These are phyloP conservation scores for Stylonectria norvegica DNA, from an alignment of 2,329 filamentous ascomycete genomes.

Conservation along the genomic window DNA sequence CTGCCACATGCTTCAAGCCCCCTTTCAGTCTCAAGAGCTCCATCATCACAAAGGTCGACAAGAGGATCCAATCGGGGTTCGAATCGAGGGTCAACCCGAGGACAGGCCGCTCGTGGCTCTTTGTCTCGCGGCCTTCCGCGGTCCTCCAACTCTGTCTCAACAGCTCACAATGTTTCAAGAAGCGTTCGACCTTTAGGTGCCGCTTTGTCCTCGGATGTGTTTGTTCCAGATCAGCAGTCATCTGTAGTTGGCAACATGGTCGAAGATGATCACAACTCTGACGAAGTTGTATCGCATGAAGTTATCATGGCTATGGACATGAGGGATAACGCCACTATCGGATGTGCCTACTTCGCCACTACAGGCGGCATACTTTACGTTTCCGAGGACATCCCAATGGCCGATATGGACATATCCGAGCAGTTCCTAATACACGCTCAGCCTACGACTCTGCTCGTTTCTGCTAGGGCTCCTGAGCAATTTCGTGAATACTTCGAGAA, in stretches of 20 bases:
- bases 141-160: no score
- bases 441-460: conserved; percentile 54
- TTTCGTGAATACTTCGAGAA: conserved; percentile 34
- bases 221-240: no score
- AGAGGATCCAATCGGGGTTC: no score
- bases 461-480: conserved; percentile 42
- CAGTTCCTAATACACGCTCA: conserved; percentile 53
- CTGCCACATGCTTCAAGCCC: conserved; percentile 2
- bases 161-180: no score
- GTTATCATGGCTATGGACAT: conserved; percentile 79
- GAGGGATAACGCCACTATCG: conserved; percentile 65
- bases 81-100: no score
- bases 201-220: no score
- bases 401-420: conserved; percentile 66
- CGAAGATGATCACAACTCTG: no score
- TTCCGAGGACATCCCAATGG: conserved; percentile 71
- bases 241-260: no score
- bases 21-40: conserved; percentile 8
- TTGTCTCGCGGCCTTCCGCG: no score
- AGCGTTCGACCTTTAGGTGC: no score
- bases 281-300: no score
- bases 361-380: conserved; percentile 67
- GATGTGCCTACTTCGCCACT: conserved; percentile 79
- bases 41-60: conserved; percentile 1
- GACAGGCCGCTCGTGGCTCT: no score